Evolutionary conservation across 495 filamentous ascomycete genomes (phyloP).

Genomic region (Aspergillus ostianus): DNA sequence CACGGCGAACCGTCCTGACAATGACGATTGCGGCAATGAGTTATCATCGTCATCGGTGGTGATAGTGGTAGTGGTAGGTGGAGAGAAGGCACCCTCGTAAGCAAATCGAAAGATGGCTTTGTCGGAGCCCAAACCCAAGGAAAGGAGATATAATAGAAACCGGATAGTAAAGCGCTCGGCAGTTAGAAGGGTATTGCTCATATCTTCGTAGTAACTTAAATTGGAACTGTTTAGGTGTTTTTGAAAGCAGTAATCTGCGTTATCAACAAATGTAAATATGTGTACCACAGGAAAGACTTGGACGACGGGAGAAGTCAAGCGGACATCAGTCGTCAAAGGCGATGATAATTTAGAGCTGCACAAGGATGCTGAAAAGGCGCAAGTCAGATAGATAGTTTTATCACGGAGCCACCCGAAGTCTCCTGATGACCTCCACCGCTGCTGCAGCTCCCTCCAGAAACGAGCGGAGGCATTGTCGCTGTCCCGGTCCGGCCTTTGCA

Average conservation of each 20-base stretch:
- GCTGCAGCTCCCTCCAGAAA: conserved; percentile 9
- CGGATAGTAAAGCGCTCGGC: conserved; percentile 17
- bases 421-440: conserved; percentile 5
- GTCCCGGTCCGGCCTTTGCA: conserved; percentile 15
- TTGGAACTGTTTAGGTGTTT: neutral
- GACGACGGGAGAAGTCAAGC: neutral
- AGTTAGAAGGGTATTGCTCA: conserved; percentile 11
- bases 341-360: conserved; percentile 8
- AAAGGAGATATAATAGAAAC: conserved; percentile 18
- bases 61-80: conserved; percentile 4
- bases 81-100: conserved; percentile 10
- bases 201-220: conserved; percentile 14
- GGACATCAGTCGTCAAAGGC: neutral
- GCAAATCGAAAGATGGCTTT: conserved; percentile 23
- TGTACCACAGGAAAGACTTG: conserved; percentile 11
- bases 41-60: neutral
- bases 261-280: conserved; percentile 13
- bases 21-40: neutral
- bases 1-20: conserved; percentile 4
- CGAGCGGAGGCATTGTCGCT: conserved; percentile 14
- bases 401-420: conserved; percentile 14
- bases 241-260: conserved; percentile 10
- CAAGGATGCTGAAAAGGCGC: conserved; percentile 12
- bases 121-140: conserved; percentile 14
- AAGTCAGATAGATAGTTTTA: conserved; percentile 18